phyloP scores from a whole-genome alignment of 345 rosid genomes.

The Salix dunnii region DNA sequence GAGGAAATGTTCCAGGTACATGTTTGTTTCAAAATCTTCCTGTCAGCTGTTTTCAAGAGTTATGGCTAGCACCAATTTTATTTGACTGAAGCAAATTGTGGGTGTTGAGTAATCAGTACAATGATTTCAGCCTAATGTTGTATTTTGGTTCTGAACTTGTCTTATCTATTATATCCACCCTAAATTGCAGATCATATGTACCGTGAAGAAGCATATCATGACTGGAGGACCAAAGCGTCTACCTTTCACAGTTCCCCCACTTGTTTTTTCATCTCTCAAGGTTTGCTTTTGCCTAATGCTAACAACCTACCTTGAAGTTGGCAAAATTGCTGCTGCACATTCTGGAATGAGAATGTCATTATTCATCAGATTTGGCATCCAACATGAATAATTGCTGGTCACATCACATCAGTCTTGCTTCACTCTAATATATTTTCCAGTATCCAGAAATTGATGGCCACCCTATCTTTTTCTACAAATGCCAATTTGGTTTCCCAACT shows the following conservation, averaged over 20 bases:
- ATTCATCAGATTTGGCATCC: background rate
- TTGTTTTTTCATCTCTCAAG: constrained; percentile 82
- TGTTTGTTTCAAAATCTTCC: constrained; percentile 6
- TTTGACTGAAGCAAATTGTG: no score
- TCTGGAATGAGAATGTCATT: background rate
- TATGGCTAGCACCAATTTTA: background rate
- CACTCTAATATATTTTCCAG: background rate
- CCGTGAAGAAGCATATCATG: constrained; percentile 76
- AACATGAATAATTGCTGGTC: background rate
- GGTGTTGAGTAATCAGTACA: background rate
- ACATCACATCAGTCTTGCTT: background rate
- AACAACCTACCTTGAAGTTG: background rate
- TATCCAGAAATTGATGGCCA: background rate
- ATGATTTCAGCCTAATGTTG: background rate
- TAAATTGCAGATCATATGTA: constrained; percentile 69
- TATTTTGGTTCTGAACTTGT: background rate
- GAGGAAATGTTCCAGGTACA: constrained; percentile 98
- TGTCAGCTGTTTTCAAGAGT: background rate
- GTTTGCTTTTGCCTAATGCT: constrained; percentile 40
- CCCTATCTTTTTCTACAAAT: background rate
- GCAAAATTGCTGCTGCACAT: background rate
- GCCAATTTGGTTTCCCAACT: background rate
- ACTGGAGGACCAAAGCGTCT: constrained; percentile 90
- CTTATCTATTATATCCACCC: background rate
- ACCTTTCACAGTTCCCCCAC: constrained; percentile 90